Base-by-base conservation (phyloP, 441 rosid genomes). In the Manihot esculenta region DNA sequence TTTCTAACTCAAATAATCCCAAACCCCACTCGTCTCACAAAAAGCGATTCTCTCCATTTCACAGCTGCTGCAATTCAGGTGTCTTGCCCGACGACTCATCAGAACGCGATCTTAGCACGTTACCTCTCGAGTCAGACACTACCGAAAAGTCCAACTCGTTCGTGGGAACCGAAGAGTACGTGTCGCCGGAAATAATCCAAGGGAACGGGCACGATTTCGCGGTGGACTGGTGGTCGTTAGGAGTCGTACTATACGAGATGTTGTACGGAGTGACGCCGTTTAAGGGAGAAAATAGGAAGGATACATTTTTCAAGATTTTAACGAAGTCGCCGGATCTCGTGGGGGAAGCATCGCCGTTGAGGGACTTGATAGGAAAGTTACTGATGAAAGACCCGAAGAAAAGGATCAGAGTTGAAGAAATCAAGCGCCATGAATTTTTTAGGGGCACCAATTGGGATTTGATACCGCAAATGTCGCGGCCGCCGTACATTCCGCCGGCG, bases 101-200 rank as follows among this genome's bases (percentile, higher is more conserved):
- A 11, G 77, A 5, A 12, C 1, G 66, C 18, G 24, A 65, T 8
- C 58, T 47, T 4, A 66, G 26, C 20, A 44, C 72, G 14, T 42
- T 53, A 11, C 65, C 17, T 24, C 30, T 74, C 23, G 74, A 56
- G 18, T 27, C 82, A 14, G 75, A 71, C 20, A 35, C 86, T 2
- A 67, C 63, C 2, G 85, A 74, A 64, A 89, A 85, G 68, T 88
- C 92, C 1, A 92, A 92, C 80, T 92, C 97, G 17, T 92, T 92
- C 78, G 96, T 92, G 7, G 97, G 96, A 51, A 92, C 97, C 27
- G 97, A 92, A 66, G 96, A 89, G 76, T 92, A 92, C 84, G 96
- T 92, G 20, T 88, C 97, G 23, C 97, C 96, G 62, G 97, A 92
- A 75, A 72, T 92, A 69, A 83, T 92, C 58, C 73, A 72, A 51